phyloP scores from a whole-genome alignment of 2,329 filamentous ascomycete genomes.

The Microascus cirrosus region DNA sequence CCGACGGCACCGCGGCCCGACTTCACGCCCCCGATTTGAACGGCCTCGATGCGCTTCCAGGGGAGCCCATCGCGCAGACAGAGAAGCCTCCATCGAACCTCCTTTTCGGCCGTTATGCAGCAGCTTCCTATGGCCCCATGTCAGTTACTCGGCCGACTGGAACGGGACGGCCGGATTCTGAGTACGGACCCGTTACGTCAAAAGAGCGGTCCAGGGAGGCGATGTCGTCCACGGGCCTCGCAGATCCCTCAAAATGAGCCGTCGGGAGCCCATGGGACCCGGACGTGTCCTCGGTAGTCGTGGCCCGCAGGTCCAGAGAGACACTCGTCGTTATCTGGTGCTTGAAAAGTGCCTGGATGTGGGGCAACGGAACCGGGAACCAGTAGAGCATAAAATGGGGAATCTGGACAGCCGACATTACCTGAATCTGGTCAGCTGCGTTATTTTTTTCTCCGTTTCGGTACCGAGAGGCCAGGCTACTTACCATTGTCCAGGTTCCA shows the following conservation, averaged over 20 bases:
- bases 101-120: constrained; percentile 54
- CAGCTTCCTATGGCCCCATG: constrained; percentile 39
- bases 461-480: constrained; percentile 10
- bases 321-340: constrained; percentile 52
- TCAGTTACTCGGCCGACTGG: background rate
- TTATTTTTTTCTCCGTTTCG: background rate
- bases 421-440: constrained; percentile 11
- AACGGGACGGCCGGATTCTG: background rate
- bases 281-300: constrained; percentile 44
- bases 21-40: constrained; percentile 59
- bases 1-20: constrained; percentile 60
- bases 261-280: constrained; percentile 50
- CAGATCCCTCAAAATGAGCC: constrained; percentile 56
- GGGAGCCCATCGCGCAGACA: constrained; percentile 54
- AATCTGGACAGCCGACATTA: constrained; percentile 18
- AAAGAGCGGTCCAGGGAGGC: constrained; percentile 14
- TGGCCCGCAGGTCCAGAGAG: constrained; percentile 54
- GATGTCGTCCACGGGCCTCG: constrained; percentile 48
- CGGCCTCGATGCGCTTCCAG: constrained; percentile 65
- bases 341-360: constrained; percentile 37
- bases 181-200: constrained; percentile 1
- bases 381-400: too few relatives aligned
- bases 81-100: constrained; percentile 64
- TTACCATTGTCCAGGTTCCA: constrained; percentile 60
- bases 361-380: constrained; percentile 13